Evolutionary conservation across 2,329 filamentous ascomycete genomes (phyloP), one percentile per base, ranked within the genome.

Genomic region (Apiospora saccharicola): DNA sequence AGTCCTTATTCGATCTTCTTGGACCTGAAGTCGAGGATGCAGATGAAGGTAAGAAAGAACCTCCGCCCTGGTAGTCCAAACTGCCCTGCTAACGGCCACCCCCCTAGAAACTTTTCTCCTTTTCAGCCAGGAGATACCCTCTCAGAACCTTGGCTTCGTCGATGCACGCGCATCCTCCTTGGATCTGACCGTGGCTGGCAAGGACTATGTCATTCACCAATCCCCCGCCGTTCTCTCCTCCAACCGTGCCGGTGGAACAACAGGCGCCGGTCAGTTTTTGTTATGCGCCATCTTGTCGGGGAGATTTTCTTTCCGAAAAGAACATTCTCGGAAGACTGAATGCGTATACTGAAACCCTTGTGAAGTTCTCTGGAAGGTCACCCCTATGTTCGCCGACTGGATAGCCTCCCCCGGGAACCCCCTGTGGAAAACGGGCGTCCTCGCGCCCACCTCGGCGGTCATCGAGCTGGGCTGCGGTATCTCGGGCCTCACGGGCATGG

Each of bases 391-490:
- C 79, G 94, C 95, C 30, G 85, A 90, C 75, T 98, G 94, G 94
- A 87, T 98, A 67, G 86, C 90, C 46, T 86, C 87, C 4, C 81
- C 87, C 1, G 79, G 82, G 43, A 95, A 94, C 80, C 81, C 90
- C 0, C 86, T 98, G 68, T 90, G 91, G 83, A 80, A 82, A 49
- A 77, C 82, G 71, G 83, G 82, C 67, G 78, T 92, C 69, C 85
- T 96, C 10, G 81, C 85, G 34, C 73, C 85, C 0, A 76, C 84
- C 1, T 91, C 93, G 6, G 85, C 85, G 7, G 85, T 95, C 26
- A 85, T 98, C 71, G 96, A 98, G 79, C 89, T 99, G 7, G 96
- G 96, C 61, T 95, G 94, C 80, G 96, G 96, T 71, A 92, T 97
- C 71, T 93, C 95, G 0, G 94, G 92, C 24, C 86, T 98, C 47